These are phyloP conservation scores for Cymbopogon flexuosus DNA, from an alignment of 202 grass and related monocot species.

Conservation along the genomic window DNA sequence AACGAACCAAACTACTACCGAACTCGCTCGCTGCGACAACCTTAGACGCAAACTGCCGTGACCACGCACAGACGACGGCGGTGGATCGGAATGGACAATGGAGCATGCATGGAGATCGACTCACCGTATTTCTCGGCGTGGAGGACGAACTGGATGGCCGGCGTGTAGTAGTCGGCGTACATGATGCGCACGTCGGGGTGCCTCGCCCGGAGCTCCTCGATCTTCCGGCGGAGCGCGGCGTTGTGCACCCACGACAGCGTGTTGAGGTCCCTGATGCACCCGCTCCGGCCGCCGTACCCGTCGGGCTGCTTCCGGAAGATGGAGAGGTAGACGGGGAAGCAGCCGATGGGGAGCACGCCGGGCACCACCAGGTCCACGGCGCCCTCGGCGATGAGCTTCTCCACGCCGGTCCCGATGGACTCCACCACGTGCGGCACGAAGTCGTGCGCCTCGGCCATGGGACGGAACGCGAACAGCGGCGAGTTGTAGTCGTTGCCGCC, in stretches of 20 bases:
- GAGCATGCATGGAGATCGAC: no score
- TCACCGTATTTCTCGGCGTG: slow-evolving; percentile 58
- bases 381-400: slow-evolving; percentile 61
- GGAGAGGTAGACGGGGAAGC: slow-evolving; percentile 60
- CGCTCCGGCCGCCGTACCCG: slow-evolving; percentile 40
- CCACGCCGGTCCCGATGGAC: slow-evolving; percentile 37
- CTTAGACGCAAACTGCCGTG: slow-evolving; percentile 24
- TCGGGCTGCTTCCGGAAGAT: slow-evolving; percentile 44
- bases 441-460: slow-evolving; percentile 42
- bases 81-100: no score
- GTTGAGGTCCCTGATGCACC: slow-evolving; percentile 63
- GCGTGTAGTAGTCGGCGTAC: slow-evolving; percentile 70
- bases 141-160: slow-evolving; percentile 64
- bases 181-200: slow-evolving; percentile 54
- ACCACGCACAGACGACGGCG: not conserved
- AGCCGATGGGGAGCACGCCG: slow-evolving; percentile 54
- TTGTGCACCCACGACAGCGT: slow-evolving; percentile 63
- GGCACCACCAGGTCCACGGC: slow-evolving; percentile 69
- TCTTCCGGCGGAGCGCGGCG: slow-evolving; percentile 43
- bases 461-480: slow-evolving; percentile 53
- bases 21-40: not conserved
- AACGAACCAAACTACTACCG: slow-evolving; percentile 17
- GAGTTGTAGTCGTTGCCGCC: slow-evolving; percentile 84
- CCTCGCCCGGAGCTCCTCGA: slow-evolving; percentile 40
- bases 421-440: slow-evolving; percentile 52